phyloP scores from a whole-genome alignment of 139 green algal species.

The Haematococcus lacustris region DNA sequence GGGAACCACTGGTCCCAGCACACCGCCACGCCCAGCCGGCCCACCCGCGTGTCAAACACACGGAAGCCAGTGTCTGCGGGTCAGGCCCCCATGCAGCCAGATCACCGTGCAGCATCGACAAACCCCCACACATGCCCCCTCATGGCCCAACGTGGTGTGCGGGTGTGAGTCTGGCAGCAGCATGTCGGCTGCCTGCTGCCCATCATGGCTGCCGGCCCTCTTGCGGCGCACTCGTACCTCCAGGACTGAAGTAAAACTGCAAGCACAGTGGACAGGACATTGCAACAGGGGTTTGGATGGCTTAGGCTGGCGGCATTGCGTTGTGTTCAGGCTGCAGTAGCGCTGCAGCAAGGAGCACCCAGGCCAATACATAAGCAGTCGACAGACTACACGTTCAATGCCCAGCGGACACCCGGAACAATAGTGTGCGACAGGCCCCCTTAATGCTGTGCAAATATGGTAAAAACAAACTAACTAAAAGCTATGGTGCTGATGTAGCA shows the following conservation, averaged over 20 bases:
- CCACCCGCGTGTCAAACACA: constrained; percentile 49
- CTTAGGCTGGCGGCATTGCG: not conserved
- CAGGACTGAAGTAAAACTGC: constrained; percentile 65
- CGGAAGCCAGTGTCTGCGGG: constrained; percentile 62
- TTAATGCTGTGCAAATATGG: not conserved
- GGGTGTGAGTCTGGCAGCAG: no score
- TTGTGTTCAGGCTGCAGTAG: not conserved
- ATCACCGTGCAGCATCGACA: no score
- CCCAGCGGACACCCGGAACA: not conserved
- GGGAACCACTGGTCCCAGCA: constrained; percentile 82
- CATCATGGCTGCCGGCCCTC: no score
- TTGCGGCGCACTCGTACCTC: no score
- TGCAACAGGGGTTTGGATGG: not conserved
- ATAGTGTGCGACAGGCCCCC: no score
- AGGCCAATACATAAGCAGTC: not conserved
- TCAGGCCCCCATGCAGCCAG: no score
- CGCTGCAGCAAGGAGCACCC: not conserved
- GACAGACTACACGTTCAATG: not conserved
- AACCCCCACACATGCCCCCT: no score
- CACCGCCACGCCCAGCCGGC: constrained; percentile 47
- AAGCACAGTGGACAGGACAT: not conserved
- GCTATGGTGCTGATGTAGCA: no score
- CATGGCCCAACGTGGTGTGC: no score
- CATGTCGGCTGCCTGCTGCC: no score
- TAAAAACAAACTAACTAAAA: not conserved